Conservation (phyloP, 179 eudicot species). For the Actinidia arguta region DNA sequence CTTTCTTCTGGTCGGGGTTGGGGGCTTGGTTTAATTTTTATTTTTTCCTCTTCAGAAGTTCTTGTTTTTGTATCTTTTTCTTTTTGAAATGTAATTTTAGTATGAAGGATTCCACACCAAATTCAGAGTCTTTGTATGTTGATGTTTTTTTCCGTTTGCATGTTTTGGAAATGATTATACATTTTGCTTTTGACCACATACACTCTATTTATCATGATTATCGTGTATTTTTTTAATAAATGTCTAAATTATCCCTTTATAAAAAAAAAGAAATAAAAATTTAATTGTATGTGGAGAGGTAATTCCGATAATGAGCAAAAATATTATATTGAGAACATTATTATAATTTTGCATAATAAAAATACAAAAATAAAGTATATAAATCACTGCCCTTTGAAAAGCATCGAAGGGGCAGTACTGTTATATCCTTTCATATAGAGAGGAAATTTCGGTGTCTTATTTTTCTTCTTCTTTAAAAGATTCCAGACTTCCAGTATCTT, state of each 20-base stretch:
- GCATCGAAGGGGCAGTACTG: not conserved
- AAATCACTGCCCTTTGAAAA: too few relatives aligned
- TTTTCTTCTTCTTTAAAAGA: not conserved
- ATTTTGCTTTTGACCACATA: not conserved
- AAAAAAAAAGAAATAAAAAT: too few relatives aligned
- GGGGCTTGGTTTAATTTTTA: not conserved
- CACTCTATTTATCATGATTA: too few relatives aligned
- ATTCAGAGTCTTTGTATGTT: not conserved
- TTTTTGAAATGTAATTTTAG: conserved; percentile 12
- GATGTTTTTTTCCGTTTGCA: too few relatives aligned
- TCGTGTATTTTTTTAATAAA: too few relatives aligned
- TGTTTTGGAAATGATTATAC: not conserved
- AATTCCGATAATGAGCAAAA: too few relatives aligned
- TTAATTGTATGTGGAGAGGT: too few relatives aligned
- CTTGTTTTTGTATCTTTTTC: not conserved
- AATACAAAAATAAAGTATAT: too few relatives aligned
- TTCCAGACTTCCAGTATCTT: not conserved
- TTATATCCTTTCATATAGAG: not conserved
- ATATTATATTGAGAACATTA: too few relatives aligned
- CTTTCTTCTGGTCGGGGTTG: not conserved
- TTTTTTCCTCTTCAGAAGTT: not conserved
- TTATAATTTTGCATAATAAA: too few relatives aligned
- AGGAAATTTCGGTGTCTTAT: not conserved
- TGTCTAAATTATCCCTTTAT: too few relatives aligned
- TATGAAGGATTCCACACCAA: not conserved